Percentiles rank a stretch among this genome's conserved stretches.
phyloP scores from a whole-genome alignment of 331 rosid genomes.

The Cydonia oblonga region DNA sequence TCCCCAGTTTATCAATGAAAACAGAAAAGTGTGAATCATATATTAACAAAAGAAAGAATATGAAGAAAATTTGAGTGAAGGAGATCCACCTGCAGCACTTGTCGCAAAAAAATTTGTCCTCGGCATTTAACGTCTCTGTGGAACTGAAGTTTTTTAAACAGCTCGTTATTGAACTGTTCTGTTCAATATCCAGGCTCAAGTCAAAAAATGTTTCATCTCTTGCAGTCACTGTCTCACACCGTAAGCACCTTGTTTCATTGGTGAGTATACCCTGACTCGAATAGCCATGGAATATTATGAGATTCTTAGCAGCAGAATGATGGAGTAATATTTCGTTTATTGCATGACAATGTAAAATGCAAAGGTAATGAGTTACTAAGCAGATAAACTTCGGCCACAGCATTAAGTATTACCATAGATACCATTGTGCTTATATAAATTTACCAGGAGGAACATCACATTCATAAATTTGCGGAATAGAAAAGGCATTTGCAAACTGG shows the following conservation, averaged over 20 bases:
- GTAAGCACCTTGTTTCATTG: slow-evolving; percentile 94
- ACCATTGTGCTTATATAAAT: too few relatives aligned
- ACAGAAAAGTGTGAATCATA: neutral
- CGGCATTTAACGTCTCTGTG: slow-evolving; percentile 91
- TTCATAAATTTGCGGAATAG: too few relatives aligned
- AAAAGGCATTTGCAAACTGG: too few relatives aligned
- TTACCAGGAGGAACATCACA: too few relatives aligned
- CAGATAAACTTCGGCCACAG: neutral
- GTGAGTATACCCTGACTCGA: slow-evolving; percentile 89
- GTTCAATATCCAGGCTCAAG: slow-evolving; percentile 98
- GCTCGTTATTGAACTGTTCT: slow-evolving; percentile 96
- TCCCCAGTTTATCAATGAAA: neutral
- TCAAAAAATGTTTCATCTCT: slow-evolving; percentile 93
- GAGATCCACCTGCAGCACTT: slow-evolving; percentile 90
- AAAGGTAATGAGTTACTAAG: neutral
- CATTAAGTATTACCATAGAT: neutral
- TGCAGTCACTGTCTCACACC: slow-evolving; percentile 98
- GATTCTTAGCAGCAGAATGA: slow-evolving; percentile 2
- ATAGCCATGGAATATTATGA: slow-evolving; percentile 21
- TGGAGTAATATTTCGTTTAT: neutral
- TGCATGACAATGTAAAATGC: neutral
- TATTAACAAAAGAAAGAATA: neutral
- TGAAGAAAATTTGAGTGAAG: neutral
- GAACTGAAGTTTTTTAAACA: slow-evolving; percentile 99
- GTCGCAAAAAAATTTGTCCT: slow-evolving; percentile 97